Percentiles rank a stretch among this genome's conserved stretches.
Evolutionary conservation across 2,329 filamentous ascomycete genomes (phyloP).

Genomic region (Trichoderma afroharzianum): DNA sequence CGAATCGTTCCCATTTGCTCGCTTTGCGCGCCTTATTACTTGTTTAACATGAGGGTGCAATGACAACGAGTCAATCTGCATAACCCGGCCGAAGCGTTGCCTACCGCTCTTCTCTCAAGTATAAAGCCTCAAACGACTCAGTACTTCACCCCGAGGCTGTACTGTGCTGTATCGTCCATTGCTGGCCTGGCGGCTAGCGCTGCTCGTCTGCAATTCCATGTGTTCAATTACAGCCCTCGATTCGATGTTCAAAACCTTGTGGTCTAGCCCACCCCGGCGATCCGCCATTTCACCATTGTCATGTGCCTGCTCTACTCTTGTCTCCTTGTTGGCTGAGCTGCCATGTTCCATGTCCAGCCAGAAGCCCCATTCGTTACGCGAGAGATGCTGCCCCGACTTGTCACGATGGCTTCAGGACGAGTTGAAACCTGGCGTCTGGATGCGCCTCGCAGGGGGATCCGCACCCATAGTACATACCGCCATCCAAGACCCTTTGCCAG

Average conservation of each 20-base stretch:
- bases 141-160: background rate
- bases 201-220: background rate
- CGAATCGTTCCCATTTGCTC: background rate
- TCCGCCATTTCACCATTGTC: background rate
- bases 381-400: background rate
- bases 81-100: background rate
- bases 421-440: constrained; percentile 1
- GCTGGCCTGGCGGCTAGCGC: background rate
- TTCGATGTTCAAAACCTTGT: background rate
- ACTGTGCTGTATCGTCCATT: background rate
- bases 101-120: constrained; percentile 1
- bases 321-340: background rate
- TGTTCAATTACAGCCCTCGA: constrained; percentile 7
- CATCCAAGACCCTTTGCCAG: background rate
- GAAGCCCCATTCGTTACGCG: background rate
- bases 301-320: background rate
- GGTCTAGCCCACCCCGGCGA: background rate
- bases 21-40: background rate
- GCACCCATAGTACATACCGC: background rate
- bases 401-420: constrained; percentile 7
- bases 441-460: constrained; percentile 13
- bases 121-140: background rate
- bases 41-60: background rate
- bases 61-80: background rate
- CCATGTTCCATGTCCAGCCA: background rate